A percentile compares a stretch with the other conserved stretches of the same genome.
Evolutionary conservation across 2,329 filamentous ascomycete genomes (phyloP).

Genomic region (Rhynchosporium graminicola): DNA sequence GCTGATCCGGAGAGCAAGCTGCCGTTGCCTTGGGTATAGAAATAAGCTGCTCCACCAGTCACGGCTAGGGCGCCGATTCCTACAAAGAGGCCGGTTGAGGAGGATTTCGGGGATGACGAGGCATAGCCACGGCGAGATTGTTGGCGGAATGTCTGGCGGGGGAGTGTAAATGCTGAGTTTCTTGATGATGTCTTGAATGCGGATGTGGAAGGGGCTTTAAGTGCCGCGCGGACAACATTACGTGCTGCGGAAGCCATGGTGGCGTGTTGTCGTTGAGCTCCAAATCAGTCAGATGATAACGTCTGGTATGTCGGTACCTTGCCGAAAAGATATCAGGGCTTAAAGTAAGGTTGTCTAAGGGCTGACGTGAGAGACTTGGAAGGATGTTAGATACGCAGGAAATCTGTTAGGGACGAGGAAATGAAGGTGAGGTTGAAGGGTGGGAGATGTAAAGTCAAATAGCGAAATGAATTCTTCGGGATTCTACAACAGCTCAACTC

Average conservation of each 20-base stretch:
- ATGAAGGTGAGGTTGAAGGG: neutral
- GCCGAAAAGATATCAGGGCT: no score
- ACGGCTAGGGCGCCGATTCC: conserved; percentile 59
- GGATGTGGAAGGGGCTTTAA: conserved; percentile 43
- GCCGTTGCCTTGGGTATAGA: conserved; percentile 59
- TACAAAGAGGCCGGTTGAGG: conserved; percentile 56
- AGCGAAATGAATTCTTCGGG: neutral
- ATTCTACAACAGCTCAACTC: conserved; percentile 13
- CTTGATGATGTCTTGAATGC: conserved; percentile 61
- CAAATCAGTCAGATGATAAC: no score
- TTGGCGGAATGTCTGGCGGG: conserved; percentile 71
- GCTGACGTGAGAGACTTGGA: no score
- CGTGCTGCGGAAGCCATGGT: conserved; percentile 44
- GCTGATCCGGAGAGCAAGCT: conserved; percentile 40
- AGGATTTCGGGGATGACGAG: conserved; percentile 64
- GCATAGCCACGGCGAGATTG: conserved; percentile 79
- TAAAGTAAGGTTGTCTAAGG: no score
- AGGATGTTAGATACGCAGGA: neutral
- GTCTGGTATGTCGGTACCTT: no score
- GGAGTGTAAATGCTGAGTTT: conserved; percentile 57
- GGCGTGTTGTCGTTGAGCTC: conserved; percentile 14
- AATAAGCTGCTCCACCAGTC: conserved; percentile 65
- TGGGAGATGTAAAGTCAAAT: neutral
- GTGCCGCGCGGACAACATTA: conserved; percentile 44
- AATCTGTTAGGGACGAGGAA: neutral